These are phyloP conservation scores for Miscanthus lutarioriparius DNA, from an alignment of 176 grass and related monocot genomes.

Conservation along the genomic window DNA sequence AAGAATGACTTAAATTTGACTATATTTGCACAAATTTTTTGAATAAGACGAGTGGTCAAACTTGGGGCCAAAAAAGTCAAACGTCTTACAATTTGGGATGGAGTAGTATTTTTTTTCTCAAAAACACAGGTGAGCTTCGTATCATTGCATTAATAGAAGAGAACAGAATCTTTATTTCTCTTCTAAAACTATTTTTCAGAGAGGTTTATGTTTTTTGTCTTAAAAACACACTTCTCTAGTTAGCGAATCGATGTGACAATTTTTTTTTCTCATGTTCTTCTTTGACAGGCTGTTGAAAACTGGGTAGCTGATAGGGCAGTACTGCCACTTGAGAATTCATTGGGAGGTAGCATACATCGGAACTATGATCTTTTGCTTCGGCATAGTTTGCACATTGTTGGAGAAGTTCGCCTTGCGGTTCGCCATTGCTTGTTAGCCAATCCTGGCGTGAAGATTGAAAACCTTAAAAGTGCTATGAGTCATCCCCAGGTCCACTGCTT, in stretches of 20 bases:
- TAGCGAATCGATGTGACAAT: background rate
- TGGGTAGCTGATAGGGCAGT: conserved; percentile 80
- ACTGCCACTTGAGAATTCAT: conserved; percentile 78
- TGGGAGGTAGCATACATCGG: conserved; percentile 85
- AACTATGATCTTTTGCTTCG: conserved; percentile 93
- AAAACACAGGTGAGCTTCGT: background rate
- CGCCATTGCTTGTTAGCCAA: conserved; percentile 83
- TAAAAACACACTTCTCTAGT: background rate
- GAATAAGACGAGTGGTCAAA: too few relatives aligned
- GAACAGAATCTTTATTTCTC: background rate
- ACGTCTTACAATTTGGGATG: too few relatives aligned
- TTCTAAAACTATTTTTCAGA: background rate
- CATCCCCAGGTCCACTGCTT: conserved; percentile 70
- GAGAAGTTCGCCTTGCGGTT: conserved; percentile 70
- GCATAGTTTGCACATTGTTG: conserved; percentile 84
- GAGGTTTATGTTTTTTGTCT: background rate
- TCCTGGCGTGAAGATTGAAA: conserved; percentile 66
- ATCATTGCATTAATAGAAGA: background rate
- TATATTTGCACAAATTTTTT: too few relatives aligned
- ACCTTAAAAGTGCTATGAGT: conserved; percentile 78
- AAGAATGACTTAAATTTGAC: too few relatives aligned
- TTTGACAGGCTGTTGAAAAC: conserved; percentile 70
- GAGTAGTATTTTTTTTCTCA: background rate
- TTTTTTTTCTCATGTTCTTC: conserved; percentile 20
- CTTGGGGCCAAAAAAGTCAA: too few relatives aligned